Conservation (phyloP, 2,329 filamentous ascomycete species). For the Microdochium paspali region DNA sequence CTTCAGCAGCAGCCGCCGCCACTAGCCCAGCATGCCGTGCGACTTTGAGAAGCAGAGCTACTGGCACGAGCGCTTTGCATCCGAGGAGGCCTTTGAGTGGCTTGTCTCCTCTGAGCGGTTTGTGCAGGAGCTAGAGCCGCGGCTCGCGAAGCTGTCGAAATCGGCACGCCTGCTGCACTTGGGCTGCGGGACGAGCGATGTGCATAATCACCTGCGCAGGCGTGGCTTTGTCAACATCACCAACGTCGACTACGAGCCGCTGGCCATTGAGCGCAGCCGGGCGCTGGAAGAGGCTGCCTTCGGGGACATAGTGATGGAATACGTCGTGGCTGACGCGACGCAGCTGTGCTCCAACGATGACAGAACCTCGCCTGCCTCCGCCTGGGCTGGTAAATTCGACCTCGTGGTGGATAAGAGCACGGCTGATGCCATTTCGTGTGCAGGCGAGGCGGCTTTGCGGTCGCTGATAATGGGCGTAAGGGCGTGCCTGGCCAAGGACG, state of each 20-base stretch:
- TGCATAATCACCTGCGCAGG: slow-evolving; percentile 35
- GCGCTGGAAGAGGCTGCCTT: slow-evolving; percentile 29
- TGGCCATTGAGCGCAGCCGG: slow-evolving; percentile 32
- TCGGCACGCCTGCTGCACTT: slow-evolving; percentile 31
- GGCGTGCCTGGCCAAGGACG: slow-evolving; percentile 21
- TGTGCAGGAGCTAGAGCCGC: slow-evolving; percentile 26
- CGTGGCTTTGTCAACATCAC: slow-evolving; percentile 31
- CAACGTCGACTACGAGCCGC: slow-evolving; percentile 40
- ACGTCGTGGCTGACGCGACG: slow-evolving; percentile 35
- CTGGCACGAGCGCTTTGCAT: slow-evolving; percentile 35
- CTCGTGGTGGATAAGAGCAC: slow-evolving; percentile 41
- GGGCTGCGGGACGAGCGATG: slow-evolving; percentile 39
- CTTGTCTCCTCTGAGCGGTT: slow-evolving; percentile 31
- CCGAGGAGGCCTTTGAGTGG: slow-evolving; percentile 38
- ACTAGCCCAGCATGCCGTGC: slow-evolving; percentile 8
- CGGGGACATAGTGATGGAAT: slow-evolving; percentile 31
- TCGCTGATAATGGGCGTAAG: slow-evolving; percentile 28
- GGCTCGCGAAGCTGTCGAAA: slow-evolving; percentile 18
- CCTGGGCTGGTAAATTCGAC: slow-evolving; percentile 19
- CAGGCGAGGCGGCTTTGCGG: slow-evolving; percentile 24
- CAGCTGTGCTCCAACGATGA: slow-evolving; percentile 12
- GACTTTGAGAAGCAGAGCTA: slow-evolving; percentile 41
- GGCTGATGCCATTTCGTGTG: slow-evolving; percentile 37
- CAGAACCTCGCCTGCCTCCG: too few relatives aligned
- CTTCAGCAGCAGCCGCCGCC: neutral